Base-by-base conservation (phyloP, 1,284 basidiomycete genomes). In the Apiotrichum domesticum region DNA sequence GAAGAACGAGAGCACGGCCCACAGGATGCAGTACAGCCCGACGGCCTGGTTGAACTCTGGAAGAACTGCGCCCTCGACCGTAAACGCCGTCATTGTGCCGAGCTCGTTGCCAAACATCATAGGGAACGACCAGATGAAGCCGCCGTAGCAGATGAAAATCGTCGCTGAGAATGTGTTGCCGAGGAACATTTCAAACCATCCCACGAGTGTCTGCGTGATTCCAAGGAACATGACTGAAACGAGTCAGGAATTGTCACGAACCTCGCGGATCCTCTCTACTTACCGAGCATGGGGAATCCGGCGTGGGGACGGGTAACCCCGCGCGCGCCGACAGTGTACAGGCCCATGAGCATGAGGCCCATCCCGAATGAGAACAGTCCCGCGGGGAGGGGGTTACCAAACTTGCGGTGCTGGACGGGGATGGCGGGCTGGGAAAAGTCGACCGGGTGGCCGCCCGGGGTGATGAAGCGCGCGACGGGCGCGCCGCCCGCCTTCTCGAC, bases 121-220 rank as follows among this genome's bases (percentile, higher is more conserved):
- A 33, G 50, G 44, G 57, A 58, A 62, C 9, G 48, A 54, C 40
- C 51, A 54, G 57, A 37, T 44, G 55, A 62, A 62, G 39, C 60
- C 60, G 35, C 60, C 60, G 49, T 54, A 59, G 11, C 52, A 43
- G 52, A 54, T 42, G 46, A 62, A 62, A 50, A 62, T 57, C 46
- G 60, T 62, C 3, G 60, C 60, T 34, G 57, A 58, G 50, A 55
- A 62, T 14, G 60, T 62, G 60, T 62, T 62, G 4, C 60, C 60
- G 57, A 62, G 58, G 47, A 62, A 62, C 60, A 62, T 62, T 55
- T 62, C 60, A 34, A 62, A 62, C 60, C 60, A 62, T 37, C 60
- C 60, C 40, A 50, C 51, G 21, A 62, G 55, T 0, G 57, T 56
- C 57, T 62, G 60, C 21, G 60, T 58, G 46, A 62, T 52, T 9